Conservation (phyloP, 768 basidiomycete genomes). For the Trametes cingulata region DNA sequence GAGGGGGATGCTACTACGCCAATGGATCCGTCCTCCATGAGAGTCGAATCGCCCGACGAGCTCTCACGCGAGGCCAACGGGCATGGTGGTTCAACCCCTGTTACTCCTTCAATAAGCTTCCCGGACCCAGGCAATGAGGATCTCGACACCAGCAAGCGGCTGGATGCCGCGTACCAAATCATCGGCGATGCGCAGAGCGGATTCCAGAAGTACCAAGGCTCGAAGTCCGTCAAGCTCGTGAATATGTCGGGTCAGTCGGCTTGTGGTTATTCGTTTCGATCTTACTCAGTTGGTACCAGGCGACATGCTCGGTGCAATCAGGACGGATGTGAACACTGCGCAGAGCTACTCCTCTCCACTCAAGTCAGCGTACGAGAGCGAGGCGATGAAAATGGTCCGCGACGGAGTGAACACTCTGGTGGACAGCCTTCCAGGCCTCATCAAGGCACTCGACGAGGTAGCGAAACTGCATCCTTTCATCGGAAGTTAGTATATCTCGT, state of each 20-base stretch:
- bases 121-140: background rate
- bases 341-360: background rate
- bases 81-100: background rate
- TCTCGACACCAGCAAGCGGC: background rate
- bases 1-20: background rate
- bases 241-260: conserved; percentile 8
- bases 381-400: conserved; percentile 17
- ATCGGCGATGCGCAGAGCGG: conserved; percentile 2
- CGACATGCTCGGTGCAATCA: background rate
- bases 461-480: conserved; percentile 30
- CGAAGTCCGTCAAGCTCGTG: background rate
- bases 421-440: conserved; percentile 22
- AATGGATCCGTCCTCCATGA: background rate
- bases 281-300: background rate
- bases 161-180: background rate
- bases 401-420: conserved; percentile 22
- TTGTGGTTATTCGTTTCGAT: background rate
- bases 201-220: background rate
- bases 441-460: conserved; percentile 28
- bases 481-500: conserved; percentile 11
- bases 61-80: background rate
- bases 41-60: background rate
- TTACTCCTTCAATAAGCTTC: background rate
- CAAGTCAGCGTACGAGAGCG: conserved; percentile 16
- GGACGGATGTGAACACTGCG: background rate